Evolutionary conservation across 768 basidiomycete species (phyloP).

Genomic region (Rhizopogon vulgaris): DNA sequence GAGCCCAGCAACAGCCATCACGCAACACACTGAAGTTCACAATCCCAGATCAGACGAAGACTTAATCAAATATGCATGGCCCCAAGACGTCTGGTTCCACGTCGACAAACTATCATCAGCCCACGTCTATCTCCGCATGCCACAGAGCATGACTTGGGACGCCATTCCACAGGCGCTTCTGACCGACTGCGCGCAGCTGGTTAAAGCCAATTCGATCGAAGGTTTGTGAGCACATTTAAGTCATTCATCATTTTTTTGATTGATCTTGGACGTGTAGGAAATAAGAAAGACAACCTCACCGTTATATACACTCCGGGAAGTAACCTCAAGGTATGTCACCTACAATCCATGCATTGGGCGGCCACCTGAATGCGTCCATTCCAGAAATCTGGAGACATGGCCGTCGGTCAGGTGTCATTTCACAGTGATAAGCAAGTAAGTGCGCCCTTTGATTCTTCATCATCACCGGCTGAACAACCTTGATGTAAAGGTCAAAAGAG

Average conservation of each 20-base stretch:
- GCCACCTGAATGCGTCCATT: background rate
- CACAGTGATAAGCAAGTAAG: conserved; percentile 81
- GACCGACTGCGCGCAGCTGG: conserved; percentile 86
- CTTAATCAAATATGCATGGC: conserved; percentile 87
- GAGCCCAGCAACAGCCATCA: conserved; percentile 21
- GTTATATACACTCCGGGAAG: conserved; percentile 91
- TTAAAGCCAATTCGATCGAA: conserved; percentile 97
- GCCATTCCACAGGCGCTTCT: conserved; percentile 74
- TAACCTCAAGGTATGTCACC: conserved; percentile 72
- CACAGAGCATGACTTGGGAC: conserved; percentile 81
- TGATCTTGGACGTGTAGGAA: conserved; percentile 46
- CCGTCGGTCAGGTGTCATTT: conserved; percentile 93
- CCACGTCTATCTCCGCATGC: conserved; percentile 93
- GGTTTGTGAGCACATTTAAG: conserved; percentile 36
- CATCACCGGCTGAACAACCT: background rate
- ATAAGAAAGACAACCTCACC: conserved; percentile 91
- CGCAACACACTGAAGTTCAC: conserved; percentile 11
- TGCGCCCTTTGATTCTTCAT: background rate
- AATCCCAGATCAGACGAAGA: conserved; percentile 72
- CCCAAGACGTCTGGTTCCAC: conserved; percentile 90
- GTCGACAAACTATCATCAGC: conserved; percentile 97
- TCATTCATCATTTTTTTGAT: background rate
- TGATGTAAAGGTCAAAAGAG: conserved; percentile 66
- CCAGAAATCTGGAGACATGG: conserved; percentile 98
- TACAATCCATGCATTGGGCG: background rate